Evolutionary conservation across 2,329 filamentous ascomycete genomes (phyloP), one percentile per base, ranked within the genome.

Genomic region (Chaetomiaceae sp.): DNA sequence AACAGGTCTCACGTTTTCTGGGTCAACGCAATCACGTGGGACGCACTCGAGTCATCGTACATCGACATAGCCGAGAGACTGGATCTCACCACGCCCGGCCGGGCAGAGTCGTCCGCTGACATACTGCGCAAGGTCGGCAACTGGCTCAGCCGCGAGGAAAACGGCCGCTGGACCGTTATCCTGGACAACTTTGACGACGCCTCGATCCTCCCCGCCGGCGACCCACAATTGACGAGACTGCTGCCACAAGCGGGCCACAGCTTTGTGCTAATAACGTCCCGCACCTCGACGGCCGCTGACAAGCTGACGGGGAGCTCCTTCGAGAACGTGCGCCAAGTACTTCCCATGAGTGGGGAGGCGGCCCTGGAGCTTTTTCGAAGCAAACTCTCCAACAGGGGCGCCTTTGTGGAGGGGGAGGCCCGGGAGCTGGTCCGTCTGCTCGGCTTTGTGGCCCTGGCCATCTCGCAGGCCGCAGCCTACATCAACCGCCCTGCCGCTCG

Each of bases 181-280:
- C 56, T 70, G 12, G 65, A 70, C 35, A 67, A 62, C 45, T 62
- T 61, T 26, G 64, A 68, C 47, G 55, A 67, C 49, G 14, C 34
- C 17, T 33, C 54, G 4, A 46, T 62, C 5, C 56, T 63, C 10
- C 4, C 11, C 6, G n/a, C n/a, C n/a, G n/a, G n/a, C n/a, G n/a
- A n/a, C n/a, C n/a, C n/a, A n/a, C n/a, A n/a, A n/a, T n/a, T n/a
- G n/a, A n/a, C n/a, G n/a, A 36, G 11, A 10, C 6, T 30, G 15
- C 17, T 36, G 7, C 33, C 37, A 5, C 34, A 34, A 12, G 29
- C 20, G 51, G 24, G 7, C 45, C 50, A 42, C 36, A 51, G 5
- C 22, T 62, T 24, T 5, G 27, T 32, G 3, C n/a, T 47, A 1
- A 33, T 47, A 2, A 47, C 45, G 4, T 37, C 45, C 2, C 34